Evolutionary conservation across 371 early-diverging fungal genomes (phyloP), one percentile per base, ranked within the genome.

Genomic region (Funneliformis caledonium): DNA sequence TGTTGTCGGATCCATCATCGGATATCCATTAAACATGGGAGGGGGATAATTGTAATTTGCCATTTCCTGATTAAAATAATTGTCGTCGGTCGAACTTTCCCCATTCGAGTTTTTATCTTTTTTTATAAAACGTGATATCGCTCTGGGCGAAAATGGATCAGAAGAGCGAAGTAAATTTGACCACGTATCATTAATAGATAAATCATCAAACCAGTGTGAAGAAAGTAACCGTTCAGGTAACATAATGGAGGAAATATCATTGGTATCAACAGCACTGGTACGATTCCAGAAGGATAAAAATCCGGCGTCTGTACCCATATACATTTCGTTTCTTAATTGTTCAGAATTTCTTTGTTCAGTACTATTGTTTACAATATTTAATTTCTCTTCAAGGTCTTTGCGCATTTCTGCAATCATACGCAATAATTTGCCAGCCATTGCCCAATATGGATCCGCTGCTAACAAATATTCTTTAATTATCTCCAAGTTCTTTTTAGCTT

Each of bases 381-480:
- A 6, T 56, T 56, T 56, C 6, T 56, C 56, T 47, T 56, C 56
- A 16, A 6, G 56, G 14, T 56, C 56, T 16, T 50, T 50, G 1
- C 33, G 19, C 80, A 79, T 79, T 43, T 59, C 26, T 37, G 43
- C 43, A 16, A 79, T 12, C 42, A 79, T 56, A 9, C 42, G 31
- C 4, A 16, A 19, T 11, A 79, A 43, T 52, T 69, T 79, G 2
- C 16, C 42, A n/a, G 43, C 80, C 31, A 59, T 79, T 22, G 37
- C 72, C 80, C 80, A 79, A 50, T 31, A 59, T 12, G 80, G 60
- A 22, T 19, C 22, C 80, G 70, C 60, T 19, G 26, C 37, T 7
- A 0, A 1, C 42, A 79, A 48, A n/a, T n/a, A 79, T 59, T 72
- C 42, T 60, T 65, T 22, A 45, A 16, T 5, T 2, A 68, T 50